Base-by-base conservation (phyloP, 345 rosid genomes). In the Euphorbia pulcherrima region DNA sequence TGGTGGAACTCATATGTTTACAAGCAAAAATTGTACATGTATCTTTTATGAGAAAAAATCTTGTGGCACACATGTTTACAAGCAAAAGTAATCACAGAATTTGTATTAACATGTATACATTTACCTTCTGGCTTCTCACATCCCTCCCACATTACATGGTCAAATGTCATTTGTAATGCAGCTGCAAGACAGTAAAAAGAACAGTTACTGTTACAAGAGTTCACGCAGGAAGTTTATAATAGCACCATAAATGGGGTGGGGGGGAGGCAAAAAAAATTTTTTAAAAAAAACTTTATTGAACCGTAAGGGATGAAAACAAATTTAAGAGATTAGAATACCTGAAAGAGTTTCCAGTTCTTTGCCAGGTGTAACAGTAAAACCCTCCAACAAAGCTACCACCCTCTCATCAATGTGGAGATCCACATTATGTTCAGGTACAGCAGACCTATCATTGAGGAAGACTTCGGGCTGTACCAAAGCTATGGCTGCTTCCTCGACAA, bases 331-430 rank as follows among this genome's bases (percentile, higher is more conserved):
- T 18, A 58, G 18, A 50, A 27, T 86, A 95, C 99, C 99, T 82
- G 87, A 85, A 76, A 95, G 68, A 54, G 80, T 82, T 72, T 95
- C 97, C 68, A 92, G 82, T 77, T 95, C 97, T 73, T 69, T 85
- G 76, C 97, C 97, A 24, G 93, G 93, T 53, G 77, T 62, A 56
- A 88, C 61, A 61, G 77, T 76, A 76, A 74, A 75, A 74, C 96
- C 99, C 57, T 86, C 87, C 74, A 95, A 74, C 68, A 95, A 81
- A 74, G 83, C 87, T 70, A 80, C 79, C 52, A 95, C 84, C 75
- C 99, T 85, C 53, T 78, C 74, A 65, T 95, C 97, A 71, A 95
- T 79, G 72, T 77, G 83, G 68, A 85, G 84, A 85, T 84, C 85
- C 77, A 80, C 88, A 17, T 46, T 29, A 64, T 78, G 54, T 60